Conservation (phyloP, 805 yeast species). For the Candida insectorum region DNA sequence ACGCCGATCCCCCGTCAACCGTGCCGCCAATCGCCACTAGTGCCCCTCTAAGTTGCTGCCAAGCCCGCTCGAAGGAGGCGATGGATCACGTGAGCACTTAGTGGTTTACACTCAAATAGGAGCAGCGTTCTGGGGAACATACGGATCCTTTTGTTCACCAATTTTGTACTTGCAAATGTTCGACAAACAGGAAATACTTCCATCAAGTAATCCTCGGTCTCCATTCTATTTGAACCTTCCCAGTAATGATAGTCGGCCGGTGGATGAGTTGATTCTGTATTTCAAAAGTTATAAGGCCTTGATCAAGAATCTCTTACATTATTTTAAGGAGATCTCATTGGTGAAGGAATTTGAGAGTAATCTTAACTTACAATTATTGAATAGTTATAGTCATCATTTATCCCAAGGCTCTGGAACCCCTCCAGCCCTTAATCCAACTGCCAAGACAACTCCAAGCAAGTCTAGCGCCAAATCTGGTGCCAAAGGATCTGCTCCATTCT, state of each 20-base stretch:
- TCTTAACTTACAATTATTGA: constrained; percentile 34
- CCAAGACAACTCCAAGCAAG: constrained; percentile 10
- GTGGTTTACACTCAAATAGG: no score
- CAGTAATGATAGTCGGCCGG: constrained; percentile 33
- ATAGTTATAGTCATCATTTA: constrained; percentile 24
- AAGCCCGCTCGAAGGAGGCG: no score
- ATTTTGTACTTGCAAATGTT: no score
- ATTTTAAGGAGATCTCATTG: constrained; percentile 41
- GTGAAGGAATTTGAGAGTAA: constrained; percentile 45
- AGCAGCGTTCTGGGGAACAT: no score
- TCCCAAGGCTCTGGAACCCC: constrained; percentile 3
- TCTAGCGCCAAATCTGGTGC: constrained; percentile 12
- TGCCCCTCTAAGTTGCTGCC: no score
- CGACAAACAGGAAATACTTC: constrained; percentile 23
- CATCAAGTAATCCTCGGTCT: constrained; percentile 29
- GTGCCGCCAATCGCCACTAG: no score
- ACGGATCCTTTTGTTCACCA: no score
- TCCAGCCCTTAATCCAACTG: constrained; percentile 6
- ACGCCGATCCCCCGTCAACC: no score
- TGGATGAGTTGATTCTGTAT: constrained; percentile 33
- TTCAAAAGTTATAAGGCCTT: constrained; percentile 41
- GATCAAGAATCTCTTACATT: constrained; percentile 33
- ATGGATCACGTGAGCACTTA: no score
- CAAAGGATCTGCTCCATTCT: no score
- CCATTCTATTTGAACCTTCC: constrained; percentile 42